Conservation (phyloP, 2,329 filamentous ascomycete species). For the Incumbomyces delicatus region DNA sequence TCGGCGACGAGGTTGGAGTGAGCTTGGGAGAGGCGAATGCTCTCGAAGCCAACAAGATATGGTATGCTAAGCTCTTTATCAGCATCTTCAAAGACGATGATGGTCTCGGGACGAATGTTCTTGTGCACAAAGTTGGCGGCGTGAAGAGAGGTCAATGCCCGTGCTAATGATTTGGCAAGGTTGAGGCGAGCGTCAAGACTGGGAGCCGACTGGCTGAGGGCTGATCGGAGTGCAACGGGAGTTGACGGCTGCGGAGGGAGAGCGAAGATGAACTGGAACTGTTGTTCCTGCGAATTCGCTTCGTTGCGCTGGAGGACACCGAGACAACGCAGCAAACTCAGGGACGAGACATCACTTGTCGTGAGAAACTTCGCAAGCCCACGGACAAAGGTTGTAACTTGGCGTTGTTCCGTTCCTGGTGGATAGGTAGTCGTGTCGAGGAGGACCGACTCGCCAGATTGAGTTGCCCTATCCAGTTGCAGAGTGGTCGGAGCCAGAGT, state of each 20-base stretch:
- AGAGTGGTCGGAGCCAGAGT: no score
- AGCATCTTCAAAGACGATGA: slow-evolving; percentile 22
- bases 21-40: slow-evolving; percentile 28
- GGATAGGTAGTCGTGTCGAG: no score
- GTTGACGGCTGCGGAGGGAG: background rate
- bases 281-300: no score
- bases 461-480: no score
- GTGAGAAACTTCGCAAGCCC: no score
- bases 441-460: no score
- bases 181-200: slow-evolving; percentile 19
- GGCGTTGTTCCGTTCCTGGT: no score
- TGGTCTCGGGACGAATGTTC: slow-evolving; percentile 27
- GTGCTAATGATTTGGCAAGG: slow-evolving; percentile 23
- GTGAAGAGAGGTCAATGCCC: slow-evolving; percentile 24
- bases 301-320: no score
- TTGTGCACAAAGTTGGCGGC: slow-evolving; percentile 27
- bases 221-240: background rate
- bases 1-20: slow-evolving; percentile 30
- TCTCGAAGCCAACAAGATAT: slow-evolving; percentile 40
- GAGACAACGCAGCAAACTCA: no score
- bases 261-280: no score
- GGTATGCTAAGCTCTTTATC: slow-evolving; percentile 18
- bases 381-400: no score
- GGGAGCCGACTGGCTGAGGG: background rate
- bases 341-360: no score